Evolutionary conservation across 73 alveolate species (phyloP), one percentile per base, ranked within the genome.

Genomic region (Effrenium voratum): DNA sequence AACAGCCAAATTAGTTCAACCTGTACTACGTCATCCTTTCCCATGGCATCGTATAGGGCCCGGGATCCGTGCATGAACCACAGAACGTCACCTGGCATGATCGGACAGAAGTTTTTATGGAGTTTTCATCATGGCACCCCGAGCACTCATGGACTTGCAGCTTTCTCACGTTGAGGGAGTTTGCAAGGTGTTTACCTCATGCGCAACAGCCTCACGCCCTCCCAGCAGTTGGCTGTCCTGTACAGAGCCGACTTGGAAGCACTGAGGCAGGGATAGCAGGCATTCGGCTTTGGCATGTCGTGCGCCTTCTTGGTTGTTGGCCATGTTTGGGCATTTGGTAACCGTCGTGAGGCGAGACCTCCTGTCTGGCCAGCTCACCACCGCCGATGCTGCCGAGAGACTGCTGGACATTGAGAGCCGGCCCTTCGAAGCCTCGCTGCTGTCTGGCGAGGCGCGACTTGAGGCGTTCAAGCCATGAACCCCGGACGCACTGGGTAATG

Each of bases 351-450:
- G 82, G 82, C 49, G 19, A 47, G 82, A 72, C 49, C 82, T 72
- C 26, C 75, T 72, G n/a, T 22, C 34, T 47, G 82, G 82, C 24
- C 1, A 0, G 49, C 50, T 72, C 30, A 32, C 82, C 26, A 47
- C 49, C 1, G 49, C 82, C 8, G 82, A 72, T 44, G 82, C 82
- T 34, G 82, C 82, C 34, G 82, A 72, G 82, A 44, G 82, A 47
- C 82, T 72, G 32, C n/a, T 44, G 82, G n/a, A 36, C 46, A 26
- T 72, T 15, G 82, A 72, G 38, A 34, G 32, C 49, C 82, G 82
- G 28, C 82, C 82, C 28, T 72, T 72, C 47, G 82, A 72, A 72
- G 82, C 50, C 30, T 32, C 30, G 30, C 45, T 72, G 15, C 49
- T 72, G n/a, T 36, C 34, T 32, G 82, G 47, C 50, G 82, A 72